A percentile compares a stretch with the other conserved stretches of the same genome.
phyloP scores from a whole-genome alignment of 192 early-diverging fungal species.

The Coemansia sp. region DNA sequence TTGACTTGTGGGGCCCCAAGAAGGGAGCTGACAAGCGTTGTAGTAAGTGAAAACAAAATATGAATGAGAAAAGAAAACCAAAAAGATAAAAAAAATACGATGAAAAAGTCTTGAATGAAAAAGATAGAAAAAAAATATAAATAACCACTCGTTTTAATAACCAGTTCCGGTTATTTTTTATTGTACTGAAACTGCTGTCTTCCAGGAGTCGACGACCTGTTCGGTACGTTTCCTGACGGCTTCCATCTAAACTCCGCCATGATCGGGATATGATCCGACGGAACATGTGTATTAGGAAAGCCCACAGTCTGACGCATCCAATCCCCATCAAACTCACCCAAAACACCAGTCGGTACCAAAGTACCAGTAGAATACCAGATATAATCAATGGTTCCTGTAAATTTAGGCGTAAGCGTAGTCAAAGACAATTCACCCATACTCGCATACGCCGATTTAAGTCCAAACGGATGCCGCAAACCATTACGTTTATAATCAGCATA shows the following conservation, averaged over 20 bases:
- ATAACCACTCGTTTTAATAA: conserved; percentile 20
- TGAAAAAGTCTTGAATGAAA: conserved; percentile 10
- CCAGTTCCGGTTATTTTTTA: conserved; percentile 13
- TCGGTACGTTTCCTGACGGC: conserved; percentile 22
- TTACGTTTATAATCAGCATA: conserved; percentile 86
- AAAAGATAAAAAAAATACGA: no score
- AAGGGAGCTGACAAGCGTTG: background rate
- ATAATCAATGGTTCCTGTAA: conserved; percentile 89
- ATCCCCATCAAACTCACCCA: conserved; percentile 79
- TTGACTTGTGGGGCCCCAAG: background rate
- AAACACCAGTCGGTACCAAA: conserved; percentile 72
- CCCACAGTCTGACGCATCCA: conserved; percentile 80
- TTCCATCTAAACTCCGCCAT: conserved; percentile 73
- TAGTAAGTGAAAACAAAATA: no score
- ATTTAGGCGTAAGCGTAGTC: conserved; percentile 89
- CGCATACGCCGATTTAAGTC: conserved; percentile 80
- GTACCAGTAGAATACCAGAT: conserved; percentile 85
- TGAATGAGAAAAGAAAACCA: background rate
- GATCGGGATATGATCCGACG: conserved; percentile 77
- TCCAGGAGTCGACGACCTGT: conserved; percentile 9
- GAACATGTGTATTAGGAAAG: conserved; percentile 89
- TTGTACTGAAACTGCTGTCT: conserved; percentile 46
- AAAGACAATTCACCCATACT: conserved; percentile 75
- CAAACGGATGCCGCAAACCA: conserved; percentile 78
- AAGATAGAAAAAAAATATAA: conserved; percentile 14